Conservation (phyloP, 768 basidiomycete genomes). For the Cyathus striatus region DNA sequence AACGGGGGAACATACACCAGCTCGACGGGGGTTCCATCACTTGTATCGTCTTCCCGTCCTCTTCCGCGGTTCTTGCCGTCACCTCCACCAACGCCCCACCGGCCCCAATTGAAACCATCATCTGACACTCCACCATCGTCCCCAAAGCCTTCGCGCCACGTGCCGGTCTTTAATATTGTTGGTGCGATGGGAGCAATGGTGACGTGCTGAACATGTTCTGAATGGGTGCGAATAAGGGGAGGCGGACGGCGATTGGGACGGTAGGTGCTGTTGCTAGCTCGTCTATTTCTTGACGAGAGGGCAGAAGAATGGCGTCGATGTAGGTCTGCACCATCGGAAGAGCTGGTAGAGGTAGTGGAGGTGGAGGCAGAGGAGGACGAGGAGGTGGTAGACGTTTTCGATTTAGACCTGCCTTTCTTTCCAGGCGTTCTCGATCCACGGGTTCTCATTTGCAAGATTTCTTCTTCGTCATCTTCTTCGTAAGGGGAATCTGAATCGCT, state of each 20-base stretch:
- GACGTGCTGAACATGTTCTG: conserved; percentile 25
- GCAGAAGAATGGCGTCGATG: neutral
- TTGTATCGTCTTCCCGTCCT: conserved; percentile 10
- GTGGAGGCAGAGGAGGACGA: conserved; percentile 34
- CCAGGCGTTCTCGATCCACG: conserved; percentile 14
- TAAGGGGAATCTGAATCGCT: conserved; percentile 31
- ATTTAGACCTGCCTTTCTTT: conserved; percentile 32
- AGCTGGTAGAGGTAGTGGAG: conserved; percentile 15
- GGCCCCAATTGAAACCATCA: conserved; percentile 19
- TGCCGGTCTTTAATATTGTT: conserved; percentile 80
- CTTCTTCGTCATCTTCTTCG: conserved; percentile 27
- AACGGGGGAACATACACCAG: conserved; percentile 66
- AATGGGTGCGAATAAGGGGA: conserved; percentile 19
- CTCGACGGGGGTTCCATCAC: conserved; percentile 52
- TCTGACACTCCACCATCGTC: conserved; percentile 36
- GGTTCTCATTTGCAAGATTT: conserved; percentile 58
- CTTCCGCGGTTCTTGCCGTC: conserved; percentile 7
- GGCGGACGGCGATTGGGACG: conserved; percentile 16
- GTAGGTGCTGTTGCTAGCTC: conserved; percentile 16
- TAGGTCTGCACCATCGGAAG: conserved; percentile 8
- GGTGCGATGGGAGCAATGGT: conserved; percentile 49
- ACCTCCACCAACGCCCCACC: conserved; percentile 13
- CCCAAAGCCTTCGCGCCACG: conserved; percentile 46
- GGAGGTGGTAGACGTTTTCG: conserved; percentile 37
- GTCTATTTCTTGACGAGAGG: neutral